These are phyloP conservation scores for Starmerella floris DNA, from an alignment of 805 yeast genomes.

Conservation along the genomic window DNA sequence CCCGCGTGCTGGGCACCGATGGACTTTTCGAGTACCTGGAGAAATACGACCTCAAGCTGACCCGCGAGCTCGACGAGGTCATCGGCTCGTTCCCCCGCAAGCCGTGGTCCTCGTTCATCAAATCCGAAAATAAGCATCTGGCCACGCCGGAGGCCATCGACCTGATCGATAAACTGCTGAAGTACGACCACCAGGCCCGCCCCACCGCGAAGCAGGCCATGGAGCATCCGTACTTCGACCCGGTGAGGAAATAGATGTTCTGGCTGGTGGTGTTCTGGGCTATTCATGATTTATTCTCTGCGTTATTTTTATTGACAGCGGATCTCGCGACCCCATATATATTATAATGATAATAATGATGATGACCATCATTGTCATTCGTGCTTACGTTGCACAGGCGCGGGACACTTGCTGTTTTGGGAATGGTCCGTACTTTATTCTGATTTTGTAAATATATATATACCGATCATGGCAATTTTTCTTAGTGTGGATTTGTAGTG, in stretches of 20 bases:
- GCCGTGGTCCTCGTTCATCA: slow-evolving; percentile 77
- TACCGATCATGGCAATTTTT: too few relatives aligned
- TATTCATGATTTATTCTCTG: too few relatives aligned
- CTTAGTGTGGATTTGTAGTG: too few relatives aligned
- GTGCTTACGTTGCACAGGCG: too few relatives aligned
- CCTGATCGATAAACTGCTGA: slow-evolving; percentile 56
- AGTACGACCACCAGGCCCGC: slow-evolving; percentile 79
- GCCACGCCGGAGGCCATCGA: slow-evolving; percentile 61
- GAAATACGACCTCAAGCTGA: slow-evolving; percentile 56
- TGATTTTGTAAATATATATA: too few relatives aligned
- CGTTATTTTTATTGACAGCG: too few relatives aligned
- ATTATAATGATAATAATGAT: too few relatives aligned
- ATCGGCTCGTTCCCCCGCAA: slow-evolving; percentile 56
- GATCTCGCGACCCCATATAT: too few relatives aligned
- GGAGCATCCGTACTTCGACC: slow-evolving; percentile 56
- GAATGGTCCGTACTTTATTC: too few relatives aligned
- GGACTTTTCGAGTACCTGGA: slow-evolving; percentile 52
- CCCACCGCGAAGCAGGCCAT: slow-evolving; percentile 81
- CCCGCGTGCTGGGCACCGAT: slow-evolving; percentile 73
- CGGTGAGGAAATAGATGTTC: slow-evolving; percentile 15
- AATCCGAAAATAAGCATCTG: slow-evolving; percentile 52
- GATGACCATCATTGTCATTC: too few relatives aligned
- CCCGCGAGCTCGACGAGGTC: slow-evolving; percentile 68
- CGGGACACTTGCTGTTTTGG: too few relatives aligned
- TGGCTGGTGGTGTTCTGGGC: too few relatives aligned